Percentiles rank a stretch among this genome's conserved stretches.
Conservation (phyloP, 768 basidiomycete genomes). For the Hericium rajendrae region DNA sequence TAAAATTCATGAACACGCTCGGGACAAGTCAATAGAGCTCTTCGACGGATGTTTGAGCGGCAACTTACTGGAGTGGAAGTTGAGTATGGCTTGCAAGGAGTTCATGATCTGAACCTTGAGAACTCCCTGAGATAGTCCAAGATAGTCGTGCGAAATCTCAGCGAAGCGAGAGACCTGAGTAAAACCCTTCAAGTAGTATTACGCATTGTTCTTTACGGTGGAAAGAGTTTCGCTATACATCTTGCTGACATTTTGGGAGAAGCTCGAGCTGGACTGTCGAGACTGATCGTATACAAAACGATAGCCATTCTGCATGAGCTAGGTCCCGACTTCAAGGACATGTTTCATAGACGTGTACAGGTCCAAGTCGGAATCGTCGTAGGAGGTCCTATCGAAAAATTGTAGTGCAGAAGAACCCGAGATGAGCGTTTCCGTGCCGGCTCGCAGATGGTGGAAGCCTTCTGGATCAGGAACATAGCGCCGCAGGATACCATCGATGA, state of each 20-base stretch:
- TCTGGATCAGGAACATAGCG: conserved; percentile 27
- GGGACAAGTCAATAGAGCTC: not conserved
- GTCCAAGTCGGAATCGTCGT: conserved; percentile 41
- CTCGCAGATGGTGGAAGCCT: conserved; percentile 33
- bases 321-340: not conserved
- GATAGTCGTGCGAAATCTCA: too few relatives aligned
- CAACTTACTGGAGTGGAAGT: not conserved
- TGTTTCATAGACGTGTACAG: conserved; percentile 11
- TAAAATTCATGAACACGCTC: not conserved
- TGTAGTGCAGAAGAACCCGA: conserved; percentile 47
- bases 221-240: not conserved
- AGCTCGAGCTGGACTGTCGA: too few relatives aligned
- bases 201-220: not conserved
- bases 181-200: not conserved
- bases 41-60: not conserved
- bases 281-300: not conserved
- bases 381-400: conserved; percentile 36
- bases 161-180: not conserved
- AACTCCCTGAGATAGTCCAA: not conserved
- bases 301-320: not conserved
- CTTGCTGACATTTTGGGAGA: not conserved
- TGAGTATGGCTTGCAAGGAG: not conserved
- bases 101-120: not conserved
- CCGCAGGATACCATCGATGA: conserved; percentile 24
- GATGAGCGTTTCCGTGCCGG: conserved; percentile 33